Percentiles rank a stretch among this genome's conserved stretches.
Evolutionary conservation across 495 filamentous ascomycete species (phyloP).

Genomic region (Thermothielavioides terrestris): DNA sequence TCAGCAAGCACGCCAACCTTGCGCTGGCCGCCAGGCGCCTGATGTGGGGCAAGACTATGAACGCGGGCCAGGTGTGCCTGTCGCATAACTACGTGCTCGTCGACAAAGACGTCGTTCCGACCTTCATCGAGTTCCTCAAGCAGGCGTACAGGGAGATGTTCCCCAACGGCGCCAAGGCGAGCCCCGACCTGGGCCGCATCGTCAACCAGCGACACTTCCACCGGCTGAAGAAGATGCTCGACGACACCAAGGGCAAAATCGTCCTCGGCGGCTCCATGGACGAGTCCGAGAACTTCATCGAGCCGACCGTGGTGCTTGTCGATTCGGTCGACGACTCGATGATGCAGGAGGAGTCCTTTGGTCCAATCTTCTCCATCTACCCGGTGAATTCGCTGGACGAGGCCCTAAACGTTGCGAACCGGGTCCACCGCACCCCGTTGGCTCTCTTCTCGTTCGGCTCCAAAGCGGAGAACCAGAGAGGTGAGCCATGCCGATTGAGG

Average conservation of each 20-base stretch:
- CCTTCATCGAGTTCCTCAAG: constrained; percentile 69
- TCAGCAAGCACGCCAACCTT: constrained; percentile 73
- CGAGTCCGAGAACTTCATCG: constrained; percentile 68
- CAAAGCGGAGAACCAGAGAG: constrained; percentile 60
- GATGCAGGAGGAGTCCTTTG: constrained; percentile 77
- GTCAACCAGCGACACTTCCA: constrained; percentile 69
- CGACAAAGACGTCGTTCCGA: constrained; percentile 59
- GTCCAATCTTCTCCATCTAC: constrained; percentile 74
- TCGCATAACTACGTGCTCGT: constrained; percentile 83
- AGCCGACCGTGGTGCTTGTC: constrained; percentile 75
- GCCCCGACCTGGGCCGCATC: constrained; percentile 67
- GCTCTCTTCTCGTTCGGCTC: constrained; percentile 76
- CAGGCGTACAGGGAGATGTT: constrained; percentile 68
- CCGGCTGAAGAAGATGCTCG: constrained; percentile 82
- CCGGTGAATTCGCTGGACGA: constrained; percentile 68
- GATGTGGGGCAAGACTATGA: constrained; percentile 77
- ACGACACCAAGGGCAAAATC: constrained; percentile 73
- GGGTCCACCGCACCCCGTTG: constrained; percentile 70
- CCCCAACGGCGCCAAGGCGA: constrained; percentile 68
- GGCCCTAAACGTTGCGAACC: constrained; percentile 67
- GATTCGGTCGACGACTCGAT: constrained; percentile 67
- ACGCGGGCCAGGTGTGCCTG: constrained; percentile 84
- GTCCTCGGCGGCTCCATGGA: constrained; percentile 76
- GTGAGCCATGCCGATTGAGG: constrained; percentile 33
- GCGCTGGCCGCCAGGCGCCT: constrained; percentile 74